Conservation (phyloP, 2,329 filamentous ascomycete genomes). For the Chrysoporthe austroafricana region DNA sequence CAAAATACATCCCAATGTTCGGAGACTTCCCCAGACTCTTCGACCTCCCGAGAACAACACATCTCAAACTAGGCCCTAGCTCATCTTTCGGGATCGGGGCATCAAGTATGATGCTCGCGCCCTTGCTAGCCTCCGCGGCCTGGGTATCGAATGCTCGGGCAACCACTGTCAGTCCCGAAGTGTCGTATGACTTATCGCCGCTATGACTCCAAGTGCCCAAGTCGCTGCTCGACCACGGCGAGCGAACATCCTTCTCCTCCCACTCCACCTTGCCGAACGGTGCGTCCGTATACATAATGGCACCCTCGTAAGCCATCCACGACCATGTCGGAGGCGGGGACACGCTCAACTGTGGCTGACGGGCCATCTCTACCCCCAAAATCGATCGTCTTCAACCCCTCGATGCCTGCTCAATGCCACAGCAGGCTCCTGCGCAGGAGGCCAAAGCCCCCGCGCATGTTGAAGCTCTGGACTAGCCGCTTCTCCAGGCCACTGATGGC, state of each 20-base stretch:
- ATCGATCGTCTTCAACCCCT: constrained; percentile 16
- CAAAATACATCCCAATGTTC: too few relatives aligned
- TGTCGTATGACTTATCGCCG: neutral
- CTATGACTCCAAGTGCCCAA: neutral
- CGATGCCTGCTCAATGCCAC: constrained; percentile 33
- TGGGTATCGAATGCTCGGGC: too few relatives aligned
- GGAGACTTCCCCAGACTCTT: too few relatives aligned
- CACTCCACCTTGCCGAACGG: constrained; percentile 28
- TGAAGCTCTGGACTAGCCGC: constrained; percentile 32
- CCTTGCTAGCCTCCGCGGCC: too few relatives aligned
- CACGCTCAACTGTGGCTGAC: neutral
- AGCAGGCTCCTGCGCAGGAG: constrained; percentile 36
- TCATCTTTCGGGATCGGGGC: too few relatives aligned
- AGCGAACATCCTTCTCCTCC: neutral
- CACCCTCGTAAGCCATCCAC: constrained; percentile 42
- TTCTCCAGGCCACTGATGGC: constrained; percentile 39
- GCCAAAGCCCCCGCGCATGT: constrained; percentile 36
- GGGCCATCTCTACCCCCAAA: neutral
- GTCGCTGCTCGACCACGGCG: neutral
- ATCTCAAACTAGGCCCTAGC: too few relatives aligned
- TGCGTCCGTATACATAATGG: constrained; percentile 36
- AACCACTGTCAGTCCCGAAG: too few relatives aligned
- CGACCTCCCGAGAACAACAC: too few relatives aligned
- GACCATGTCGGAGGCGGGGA: constrained; percentile 38
- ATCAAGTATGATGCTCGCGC: too few relatives aligned